These are phyloP conservation scores for Naganishia randhawae DNA, from an alignment of 768 basidiomycete species.

Conservation along the genomic window DNA sequence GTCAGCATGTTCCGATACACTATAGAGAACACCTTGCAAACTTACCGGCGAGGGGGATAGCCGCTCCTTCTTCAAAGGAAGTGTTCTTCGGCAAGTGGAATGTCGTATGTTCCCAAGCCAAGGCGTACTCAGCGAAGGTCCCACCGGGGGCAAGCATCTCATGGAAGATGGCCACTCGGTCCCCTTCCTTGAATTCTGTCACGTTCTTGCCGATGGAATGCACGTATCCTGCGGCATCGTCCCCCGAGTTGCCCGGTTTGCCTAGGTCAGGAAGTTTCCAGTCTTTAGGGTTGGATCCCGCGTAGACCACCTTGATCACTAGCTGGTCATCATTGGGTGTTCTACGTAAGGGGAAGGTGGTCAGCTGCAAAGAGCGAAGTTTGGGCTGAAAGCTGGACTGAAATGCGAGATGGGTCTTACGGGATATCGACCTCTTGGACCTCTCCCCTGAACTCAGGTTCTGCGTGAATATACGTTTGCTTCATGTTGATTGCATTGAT, in stretches of 20 bases:
- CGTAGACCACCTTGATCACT: slow-evolving; percentile 28
- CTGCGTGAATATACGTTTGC: slow-evolving; percentile 11
- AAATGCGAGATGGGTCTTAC: not conserved
- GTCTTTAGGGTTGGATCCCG: slow-evolving; percentile 30
- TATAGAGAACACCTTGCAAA: not conserved
- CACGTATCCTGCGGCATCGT: slow-evolving; percentile 29
- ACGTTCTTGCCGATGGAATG: slow-evolving; percentile 26
- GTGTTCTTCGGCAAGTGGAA: slow-evolving; percentile 24
- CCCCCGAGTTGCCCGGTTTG: slow-evolving; percentile 23
- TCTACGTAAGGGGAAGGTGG: not conserved
- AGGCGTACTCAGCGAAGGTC: slow-evolving; percentile 26
- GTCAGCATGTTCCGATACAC: not conserved
- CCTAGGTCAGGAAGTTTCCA: slow-evolving; percentile 24
- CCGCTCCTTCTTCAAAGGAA: slow-evolving; percentile 27
- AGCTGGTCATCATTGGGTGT: slow-evolving; percentile 23
- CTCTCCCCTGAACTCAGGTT: slow-evolving; percentile 5
- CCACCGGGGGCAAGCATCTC: slow-evolving; percentile 23
- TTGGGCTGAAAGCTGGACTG: not conserved
- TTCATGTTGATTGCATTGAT: slow-evolving; percentile 1
- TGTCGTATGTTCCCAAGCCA: slow-evolving; percentile 22
- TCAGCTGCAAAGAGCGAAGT: not conserved
- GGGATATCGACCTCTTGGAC: slow-evolving; percentile 17
- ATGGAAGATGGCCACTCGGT: slow-evolving; percentile 31
- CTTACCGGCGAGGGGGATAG: slow-evolving; percentile 25
- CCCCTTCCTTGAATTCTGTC: slow-evolving; percentile 27